These are phyloP conservation scores for Trifolium dubium DNA, from an alignment of 306 rosid species.

Conservation along the genomic window DNA sequence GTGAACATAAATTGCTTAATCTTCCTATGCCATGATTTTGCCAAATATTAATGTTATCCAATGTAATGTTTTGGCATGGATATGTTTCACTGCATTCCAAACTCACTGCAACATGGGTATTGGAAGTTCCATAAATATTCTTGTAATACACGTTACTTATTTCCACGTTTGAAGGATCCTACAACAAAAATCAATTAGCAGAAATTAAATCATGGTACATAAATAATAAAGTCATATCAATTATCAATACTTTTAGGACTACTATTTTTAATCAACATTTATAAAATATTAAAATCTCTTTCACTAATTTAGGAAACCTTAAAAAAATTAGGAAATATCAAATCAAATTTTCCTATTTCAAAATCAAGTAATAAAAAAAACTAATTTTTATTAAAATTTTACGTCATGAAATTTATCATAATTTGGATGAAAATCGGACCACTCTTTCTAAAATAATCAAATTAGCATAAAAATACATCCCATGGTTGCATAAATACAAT, in stretches of 20 bases:
- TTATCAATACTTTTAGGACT: not conserved
- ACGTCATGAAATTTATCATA: not conserved
- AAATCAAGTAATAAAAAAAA: not conserved
- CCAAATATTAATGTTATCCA: constrained; percentile 46
- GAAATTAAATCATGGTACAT: not conserved
- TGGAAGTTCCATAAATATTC: constrained; percentile 58
- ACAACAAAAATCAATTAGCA: not conserved
- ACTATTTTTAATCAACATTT: not conserved
- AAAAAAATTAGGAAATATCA: not conserved
- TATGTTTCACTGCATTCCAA: constrained; percentile 52
- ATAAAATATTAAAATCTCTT: too few relatives aligned
- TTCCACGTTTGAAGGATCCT: constrained; percentile 58
- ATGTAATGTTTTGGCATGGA: constrained; percentile 55
- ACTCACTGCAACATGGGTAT: constrained; percentile 38
- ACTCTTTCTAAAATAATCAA: not conserved
- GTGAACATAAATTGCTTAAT: constrained; percentile 26
- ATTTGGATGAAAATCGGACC: not conserved
- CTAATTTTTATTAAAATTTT: too few relatives aligned
- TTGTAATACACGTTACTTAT: constrained; percentile 54
- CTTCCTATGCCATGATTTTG: not conserved
- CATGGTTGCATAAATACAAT: too few relatives aligned
- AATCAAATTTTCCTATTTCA: not conserved
- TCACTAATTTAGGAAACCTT: not conserved
- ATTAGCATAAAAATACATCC: not conserved
- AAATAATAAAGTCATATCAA: not conserved